A percentile compares a stretch with the other conserved stretches of the same genome.
Evolutionary conservation across 2,329 filamentous ascomycete genomes (phyloP).

Genomic region (Aspergillus ochraceus): DNA sequence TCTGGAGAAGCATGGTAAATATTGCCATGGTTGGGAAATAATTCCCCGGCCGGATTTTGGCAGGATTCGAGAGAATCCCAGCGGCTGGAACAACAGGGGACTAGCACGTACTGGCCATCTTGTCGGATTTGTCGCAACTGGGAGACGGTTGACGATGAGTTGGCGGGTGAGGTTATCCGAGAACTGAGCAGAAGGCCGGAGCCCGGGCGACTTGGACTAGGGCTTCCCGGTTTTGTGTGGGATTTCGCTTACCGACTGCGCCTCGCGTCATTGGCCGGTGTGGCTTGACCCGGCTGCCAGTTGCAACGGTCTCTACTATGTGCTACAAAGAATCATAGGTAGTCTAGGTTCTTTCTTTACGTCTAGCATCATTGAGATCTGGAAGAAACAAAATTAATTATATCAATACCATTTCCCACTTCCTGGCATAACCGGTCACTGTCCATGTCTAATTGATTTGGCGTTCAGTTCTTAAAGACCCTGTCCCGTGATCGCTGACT

Average conservation of each 20-base stretch:
- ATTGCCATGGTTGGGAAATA: background rate
- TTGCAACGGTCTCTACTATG: too few species aligned
- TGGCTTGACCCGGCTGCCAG: background rate
- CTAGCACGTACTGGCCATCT: conserved; percentile 47
- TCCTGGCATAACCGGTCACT: too few species aligned
- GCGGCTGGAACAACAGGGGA: conserved; percentile 1
- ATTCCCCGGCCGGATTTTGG: conserved; percentile 2
- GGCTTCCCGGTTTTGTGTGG: conserved; percentile 39
- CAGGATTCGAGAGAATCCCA: background rate
- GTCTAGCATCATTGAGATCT: too few species aligned
- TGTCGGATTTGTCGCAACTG: conserved; percentile 44
- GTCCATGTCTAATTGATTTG: too few species aligned
- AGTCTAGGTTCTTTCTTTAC: too few species aligned
- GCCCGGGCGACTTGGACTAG: conserved; percentile 31
- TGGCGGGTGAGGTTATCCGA: conserved; percentile 38
- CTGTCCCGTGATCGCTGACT: background rate
- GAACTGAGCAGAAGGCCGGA: conserved; percentile 31
- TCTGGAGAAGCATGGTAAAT: background rate
- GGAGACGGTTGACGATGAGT: conserved; percentile 38
- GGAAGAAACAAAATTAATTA: too few species aligned
- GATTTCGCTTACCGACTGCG: conserved; percentile 41
- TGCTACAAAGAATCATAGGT: too few species aligned
- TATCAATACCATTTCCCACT: too few species aligned
- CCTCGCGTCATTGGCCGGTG: conserved; percentile 15
- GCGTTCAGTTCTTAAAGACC: too few species aligned